Evolutionary conservation across 805 yeast genomes (phyloP).

Genomic region (Saturnispora sanitii): DNA sequence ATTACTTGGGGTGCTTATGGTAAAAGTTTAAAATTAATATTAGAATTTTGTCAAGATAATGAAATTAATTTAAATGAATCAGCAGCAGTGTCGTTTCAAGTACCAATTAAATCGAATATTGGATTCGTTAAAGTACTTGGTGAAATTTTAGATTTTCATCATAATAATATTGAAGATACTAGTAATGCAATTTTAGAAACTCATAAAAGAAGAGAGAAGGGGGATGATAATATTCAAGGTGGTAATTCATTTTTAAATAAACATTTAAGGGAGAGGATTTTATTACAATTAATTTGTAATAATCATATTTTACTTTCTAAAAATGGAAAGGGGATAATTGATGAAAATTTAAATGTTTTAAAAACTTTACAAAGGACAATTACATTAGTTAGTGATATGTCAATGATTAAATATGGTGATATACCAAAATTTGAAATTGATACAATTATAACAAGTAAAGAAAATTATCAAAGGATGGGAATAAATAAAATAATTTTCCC

Average conservation of each 20-base stretch:
- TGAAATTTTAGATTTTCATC: constrained; percentile 61
- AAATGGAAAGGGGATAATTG: constrained; percentile 46
- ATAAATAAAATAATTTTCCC: constrained; percentile 46
- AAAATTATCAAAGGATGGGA: constrained; percentile 22
- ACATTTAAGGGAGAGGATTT: constrained; percentile 75
- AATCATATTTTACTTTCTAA: constrained; percentile 66
- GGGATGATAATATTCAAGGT: too few species aligned
- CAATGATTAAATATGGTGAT: constrained; percentile 75
- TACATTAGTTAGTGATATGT: constrained; percentile 72
- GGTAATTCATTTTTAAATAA: constrained; percentile 44
- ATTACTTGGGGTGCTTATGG: constrained; percentile 66
- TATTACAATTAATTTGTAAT: constrained; percentile 78
- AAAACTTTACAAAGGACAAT: constrained; percentile 55
- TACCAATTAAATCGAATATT: neutral
- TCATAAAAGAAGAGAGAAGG: constrained; percentile 19
- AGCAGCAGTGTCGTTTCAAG: constrained; percentile 16
- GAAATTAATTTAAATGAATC: too few species aligned
- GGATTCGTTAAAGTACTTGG: constrained; percentile 42
- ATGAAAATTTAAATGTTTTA: constrained; percentile 54
- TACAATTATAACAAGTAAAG: constrained; percentile 21
- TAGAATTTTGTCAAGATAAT: too few species aligned
- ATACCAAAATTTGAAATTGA: constrained; percentile 52
- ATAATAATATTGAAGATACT: constrained; percentile 72
- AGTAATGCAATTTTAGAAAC: constrained; percentile 64
- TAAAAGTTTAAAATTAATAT: constrained; percentile 48